Conservation (phyloP, 2,329 filamentous ascomycete species). For the Tothia fuscella region DNA sequence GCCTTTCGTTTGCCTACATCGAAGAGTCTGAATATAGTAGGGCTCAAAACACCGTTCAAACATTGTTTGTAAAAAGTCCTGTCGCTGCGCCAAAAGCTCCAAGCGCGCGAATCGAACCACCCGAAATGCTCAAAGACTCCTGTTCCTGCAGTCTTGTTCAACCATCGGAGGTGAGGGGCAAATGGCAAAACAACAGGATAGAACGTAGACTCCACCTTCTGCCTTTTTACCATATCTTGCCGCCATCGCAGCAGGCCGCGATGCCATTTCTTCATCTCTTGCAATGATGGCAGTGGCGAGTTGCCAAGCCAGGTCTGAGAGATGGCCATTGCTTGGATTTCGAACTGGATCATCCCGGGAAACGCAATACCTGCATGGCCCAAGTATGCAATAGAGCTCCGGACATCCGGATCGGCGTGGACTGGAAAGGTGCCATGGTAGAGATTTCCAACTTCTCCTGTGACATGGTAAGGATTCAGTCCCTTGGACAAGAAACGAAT, state of each 20-base stretch:
- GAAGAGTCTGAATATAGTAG: slow-evolving; percentile 25
- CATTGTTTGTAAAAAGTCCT: slow-evolving; percentile 21
- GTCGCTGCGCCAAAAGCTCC: slow-evolving; percentile 25
- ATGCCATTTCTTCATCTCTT: slow-evolving; percentile 20
- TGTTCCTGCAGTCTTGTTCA: slow-evolving; percentile 22
- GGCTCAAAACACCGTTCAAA: slow-evolving; percentile 22
- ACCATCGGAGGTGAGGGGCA: slow-evolving; percentile 19
- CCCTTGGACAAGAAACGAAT: slow-evolving; percentile 54
- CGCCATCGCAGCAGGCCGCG: slow-evolving; percentile 11
- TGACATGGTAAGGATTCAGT: slow-evolving; percentile 16
- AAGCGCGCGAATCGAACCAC: slow-evolving; percentile 19
- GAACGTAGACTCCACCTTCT: slow-evolving; percentile 14
- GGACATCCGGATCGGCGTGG: slow-evolving; percentile 14
- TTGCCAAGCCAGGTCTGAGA: slow-evolving; percentile 22
- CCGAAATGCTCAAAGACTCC: slow-evolving; percentile 22
- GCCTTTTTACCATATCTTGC: slow-evolving; percentile 11
- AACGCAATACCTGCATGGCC: slow-evolving; percentile 16
- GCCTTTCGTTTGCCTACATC: slow-evolving; percentile 21
- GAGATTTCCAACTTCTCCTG: slow-evolving; percentile 15
- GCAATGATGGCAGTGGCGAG: slow-evolving; percentile 15
- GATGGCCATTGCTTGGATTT: slow-evolving; percentile 20
- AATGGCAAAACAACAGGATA: slow-evolving; percentile 15
- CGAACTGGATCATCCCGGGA: slow-evolving; percentile 19
- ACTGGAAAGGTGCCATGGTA: slow-evolving; percentile 24
- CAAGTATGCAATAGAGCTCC: slow-evolving; percentile 21